phyloP scores from a whole-genome alignment of 208 protist genomes.

The Trypanosoma cruzi region DNA sequence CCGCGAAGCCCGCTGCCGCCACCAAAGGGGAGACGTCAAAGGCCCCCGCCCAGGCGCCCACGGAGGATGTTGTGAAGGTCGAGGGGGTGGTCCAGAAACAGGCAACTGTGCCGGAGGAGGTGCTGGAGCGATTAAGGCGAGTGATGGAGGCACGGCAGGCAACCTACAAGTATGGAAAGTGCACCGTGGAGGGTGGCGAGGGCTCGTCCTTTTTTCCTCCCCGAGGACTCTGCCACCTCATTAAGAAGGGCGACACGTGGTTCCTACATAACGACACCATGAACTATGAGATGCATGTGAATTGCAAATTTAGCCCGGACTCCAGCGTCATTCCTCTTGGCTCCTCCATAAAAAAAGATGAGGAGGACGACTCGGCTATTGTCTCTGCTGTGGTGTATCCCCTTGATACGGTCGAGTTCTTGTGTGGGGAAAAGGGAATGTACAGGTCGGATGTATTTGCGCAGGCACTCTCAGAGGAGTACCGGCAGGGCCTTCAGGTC shows the following conservation, averaged over 20 bases:
- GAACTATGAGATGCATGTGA: constrained; percentile 63
- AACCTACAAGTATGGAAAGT: constrained; percentile 28
- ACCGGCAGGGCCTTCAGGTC: constrained; percentile 17
- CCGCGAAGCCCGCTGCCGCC: no score
- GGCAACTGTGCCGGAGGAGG: constrained; percentile 6
- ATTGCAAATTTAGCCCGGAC: constrained; percentile 10
- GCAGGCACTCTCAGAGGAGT: constrained; percentile 35
- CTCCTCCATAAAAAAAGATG: constrained; percentile 29
- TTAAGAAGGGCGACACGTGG: constrained; percentile 33
- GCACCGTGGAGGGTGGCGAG: constrained; percentile 6
- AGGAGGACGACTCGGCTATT: constrained; percentile 37
- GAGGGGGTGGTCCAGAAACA: neutral
- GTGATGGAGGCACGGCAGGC: constrained; percentile 14
- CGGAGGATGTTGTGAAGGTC: constrained; percentile 5
- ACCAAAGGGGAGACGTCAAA: neutral
- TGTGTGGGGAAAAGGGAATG: constrained; percentile 38
- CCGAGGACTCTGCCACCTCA: constrained; percentile 7
- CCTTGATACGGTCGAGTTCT: constrained; percentile 49
- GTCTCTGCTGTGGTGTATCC: constrained; percentile 51
- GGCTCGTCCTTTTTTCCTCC: constrained; percentile 10
- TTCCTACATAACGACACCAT: constrained; percentile 76
- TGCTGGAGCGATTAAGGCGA: neutral
- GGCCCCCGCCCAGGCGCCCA: neutral
- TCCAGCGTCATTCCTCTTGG: constrained; percentile 13
- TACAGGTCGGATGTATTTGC: constrained; percentile 41